These are phyloP conservation scores for Amaranthus cruentus DNA, from an alignment of 148 eudicot species.

Conservation along the genomic window DNA sequence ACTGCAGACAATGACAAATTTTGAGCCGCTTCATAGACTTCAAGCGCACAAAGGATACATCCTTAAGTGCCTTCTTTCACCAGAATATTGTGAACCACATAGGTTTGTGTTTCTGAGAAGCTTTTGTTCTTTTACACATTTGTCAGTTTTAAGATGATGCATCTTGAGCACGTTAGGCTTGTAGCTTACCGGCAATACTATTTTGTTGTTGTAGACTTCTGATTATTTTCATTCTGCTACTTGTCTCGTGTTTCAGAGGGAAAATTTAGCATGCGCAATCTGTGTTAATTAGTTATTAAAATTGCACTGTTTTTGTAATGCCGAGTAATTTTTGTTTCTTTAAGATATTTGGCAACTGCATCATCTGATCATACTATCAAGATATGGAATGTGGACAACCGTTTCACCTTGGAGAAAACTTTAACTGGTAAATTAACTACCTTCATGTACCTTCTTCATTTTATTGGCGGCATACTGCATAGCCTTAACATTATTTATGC, in stretches of 20 bases:
- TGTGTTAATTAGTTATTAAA: no score
- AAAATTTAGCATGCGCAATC: no score
- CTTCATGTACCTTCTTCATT: background rate
- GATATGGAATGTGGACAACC: slow-evolving; percentile 84
- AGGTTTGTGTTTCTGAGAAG: slow-evolving; percentile 39
- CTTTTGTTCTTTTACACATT: background rate
- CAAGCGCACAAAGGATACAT: slow-evolving; percentile 96
- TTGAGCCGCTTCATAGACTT: slow-evolving; percentile 95
- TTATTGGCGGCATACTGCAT: slow-evolving; percentile 2
- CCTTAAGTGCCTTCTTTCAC: slow-evolving; percentile 93
- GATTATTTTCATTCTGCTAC: background rate
- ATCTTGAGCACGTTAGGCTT: background rate
- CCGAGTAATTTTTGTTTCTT: slow-evolving; percentile 13
- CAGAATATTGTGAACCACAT: slow-evolving; percentile 74
- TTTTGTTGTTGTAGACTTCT: no score
- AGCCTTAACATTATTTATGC: background rate
- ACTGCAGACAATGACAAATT: slow-evolving; percentile 88
- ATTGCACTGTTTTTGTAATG: background rate
- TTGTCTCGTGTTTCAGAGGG: background rate
- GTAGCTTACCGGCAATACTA: background rate
- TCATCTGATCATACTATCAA: slow-evolving; percentile 90
- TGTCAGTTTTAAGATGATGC: slow-evolving; percentile 4
- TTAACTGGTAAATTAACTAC: slow-evolving; percentile 42
- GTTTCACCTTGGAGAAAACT: slow-evolving; percentile 80
- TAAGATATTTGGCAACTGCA: slow-evolving; percentile 92